Base-by-base conservation (phyloP, 1,284 basidiomycete genomes). In the Exsudoporus floridanus region DNA sequence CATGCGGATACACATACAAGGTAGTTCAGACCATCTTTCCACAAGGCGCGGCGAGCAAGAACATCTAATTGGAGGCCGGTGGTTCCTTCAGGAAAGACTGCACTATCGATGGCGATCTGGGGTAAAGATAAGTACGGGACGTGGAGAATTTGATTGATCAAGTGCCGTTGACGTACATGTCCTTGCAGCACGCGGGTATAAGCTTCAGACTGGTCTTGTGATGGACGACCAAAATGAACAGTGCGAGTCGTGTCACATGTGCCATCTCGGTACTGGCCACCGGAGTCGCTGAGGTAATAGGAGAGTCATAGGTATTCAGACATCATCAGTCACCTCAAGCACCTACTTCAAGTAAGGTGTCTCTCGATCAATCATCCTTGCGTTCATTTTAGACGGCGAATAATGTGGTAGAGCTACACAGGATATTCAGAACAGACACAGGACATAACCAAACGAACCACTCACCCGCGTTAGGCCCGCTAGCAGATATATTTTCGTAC, bases 131-230 rank as follows among this genome's bases (percentile, higher is more conserved):
- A 61, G 52, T 50, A 49, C 49, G 37, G 28, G 31, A 49, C 50
- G 53, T 51, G 50, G 60, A 54, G 49, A 44, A 39, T 34, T 55
- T 61, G 56, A 55, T 52, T 50, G 50, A 56, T 51, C 57, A 58
- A 60, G 52, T 38, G 48, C 52, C 45, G 46, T 58, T 57, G 46
- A 80, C 87, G 60, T 74, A 91, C 89, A 75, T 99, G 96, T 5
- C 96, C 96, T 73, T 99, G 96, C 48, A 99, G 73, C 25, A 99
- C 97, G 23, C 94, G 80, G 16, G 97, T 99, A 69, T 88, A 98
- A 1, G 94, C 94, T 57, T 95, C 88, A 64, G 86, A 88, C 70
- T 94, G 88, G 59, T 93, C 90, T 2, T 77, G 61, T 5, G 86
- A 86, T 7, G 91, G 90, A 35, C 83, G 80, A 41, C 94, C 94